These are phyloP conservation scores for Hypoxylon cercidicola DNA, from an alignment of 495 filamentous ascomycete species.

Conservation along the genomic window DNA sequence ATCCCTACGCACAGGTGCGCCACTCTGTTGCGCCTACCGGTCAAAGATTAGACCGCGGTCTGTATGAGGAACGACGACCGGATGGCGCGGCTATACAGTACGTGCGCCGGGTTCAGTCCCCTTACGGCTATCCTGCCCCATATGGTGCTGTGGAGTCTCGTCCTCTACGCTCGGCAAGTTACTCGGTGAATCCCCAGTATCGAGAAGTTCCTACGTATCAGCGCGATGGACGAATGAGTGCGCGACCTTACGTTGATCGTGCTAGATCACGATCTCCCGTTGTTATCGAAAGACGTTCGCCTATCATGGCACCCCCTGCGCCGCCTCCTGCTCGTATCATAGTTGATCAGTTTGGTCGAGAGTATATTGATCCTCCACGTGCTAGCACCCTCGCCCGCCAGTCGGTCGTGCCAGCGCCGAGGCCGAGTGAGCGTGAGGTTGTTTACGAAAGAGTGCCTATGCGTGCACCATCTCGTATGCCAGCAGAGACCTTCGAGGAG, in stretches of 20 bases:
- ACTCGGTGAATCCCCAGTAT: conserved; percentile 71
- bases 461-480: conserved; percentile 64
- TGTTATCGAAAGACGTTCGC: conserved; percentile 58
- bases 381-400: conserved; percentile 55
- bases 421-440: conserved; percentile 54
- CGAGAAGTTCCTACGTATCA: conserved; percentile 55
- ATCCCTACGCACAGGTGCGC: conserved; percentile 39
- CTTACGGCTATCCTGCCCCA: conserved; percentile 58
- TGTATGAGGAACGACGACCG: conserved; percentile 44
- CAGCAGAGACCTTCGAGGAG: conserved; percentile 59
- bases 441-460: conserved; percentile 60
- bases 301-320: conserved; percentile 66
- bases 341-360: conserved; percentile 75
- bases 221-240: conserved; percentile 52
- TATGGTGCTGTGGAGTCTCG: conserved; percentile 58
- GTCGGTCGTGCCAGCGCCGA: conserved; percentile 53
- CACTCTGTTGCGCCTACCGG: conserved; percentile 41
- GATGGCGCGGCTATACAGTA: conserved; percentile 54
- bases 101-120: conserved; percentile 60
- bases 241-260: conserved; percentile 58
- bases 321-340: conserved; percentile 68
- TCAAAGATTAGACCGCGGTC: conserved; percentile 34
- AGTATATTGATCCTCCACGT: conserved; percentile 71
- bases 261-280: conserved; percentile 71
- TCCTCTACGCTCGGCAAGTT: conserved; percentile 67